These are phyloP conservation scores for Gracilaria caudata DNA, from an alignment of 23 red algal genomes.

Conservation along the genomic window DNA sequence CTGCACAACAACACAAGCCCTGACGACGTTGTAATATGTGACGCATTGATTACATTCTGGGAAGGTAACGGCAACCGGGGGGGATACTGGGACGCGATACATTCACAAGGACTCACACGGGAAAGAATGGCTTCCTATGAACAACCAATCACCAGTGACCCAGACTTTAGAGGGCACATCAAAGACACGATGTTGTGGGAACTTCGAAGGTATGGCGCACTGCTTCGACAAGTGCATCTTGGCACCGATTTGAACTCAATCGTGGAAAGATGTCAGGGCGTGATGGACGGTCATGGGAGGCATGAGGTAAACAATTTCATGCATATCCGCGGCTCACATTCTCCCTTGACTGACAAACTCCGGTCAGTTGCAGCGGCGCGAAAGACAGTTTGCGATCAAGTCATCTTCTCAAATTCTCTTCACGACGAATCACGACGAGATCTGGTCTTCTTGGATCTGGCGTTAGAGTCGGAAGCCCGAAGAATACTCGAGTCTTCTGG, in stretches of 20 bases:
- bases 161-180: constrained; percentile 75
- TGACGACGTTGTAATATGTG: constrained; percentile 92
- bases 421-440: constrained; percentile 69
- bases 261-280: constrained; percentile 70
- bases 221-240: constrained; percentile 85
- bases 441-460: constrained; percentile 85
- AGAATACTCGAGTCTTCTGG: constrained; percentile 60
- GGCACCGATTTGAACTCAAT: constrained; percentile 90
- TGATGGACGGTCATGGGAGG: constrained; percentile 48
- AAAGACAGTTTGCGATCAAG: constrained; percentile 47
- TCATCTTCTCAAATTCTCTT: constrained; percentile 53
- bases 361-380: constrained; percentile 54
- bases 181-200: constrained; percentile 83
- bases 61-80: constrained; percentile 56
- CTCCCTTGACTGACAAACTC: constrained; percentile 60
- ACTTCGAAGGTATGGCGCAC: constrained; percentile 63
- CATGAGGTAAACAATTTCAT: constrained; percentile 75
- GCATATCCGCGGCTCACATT: constrained; percentile 32
- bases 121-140: constrained; percentile 93
- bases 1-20: constrained; percentile 94
- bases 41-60: constrained; percentile 82
- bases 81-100: constrained; percentile 80
- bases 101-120: constrained; percentile 66
- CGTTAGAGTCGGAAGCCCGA: constrained; percentile 77
- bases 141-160: constrained; percentile 78